Evolutionary conservation across 768 basidiomycete species (phyloP), one percentile per base, ranked within the genome.

Genomic region (Boletus rubescentipes): DNA sequence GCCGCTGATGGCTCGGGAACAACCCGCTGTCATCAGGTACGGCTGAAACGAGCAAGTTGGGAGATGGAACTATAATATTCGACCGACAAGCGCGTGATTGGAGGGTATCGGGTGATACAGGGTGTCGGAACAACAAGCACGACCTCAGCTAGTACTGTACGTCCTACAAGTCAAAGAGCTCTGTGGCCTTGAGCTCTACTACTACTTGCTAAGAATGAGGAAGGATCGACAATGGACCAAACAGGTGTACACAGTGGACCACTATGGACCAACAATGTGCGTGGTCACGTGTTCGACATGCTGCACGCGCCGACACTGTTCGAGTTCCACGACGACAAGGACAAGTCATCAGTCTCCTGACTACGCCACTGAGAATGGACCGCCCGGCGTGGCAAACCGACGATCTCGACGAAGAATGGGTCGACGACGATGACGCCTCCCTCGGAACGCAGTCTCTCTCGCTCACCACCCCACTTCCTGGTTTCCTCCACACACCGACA

Each of bases 401-500:
- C 49, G 93, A 95, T 66, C 82, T 97, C 8, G 86, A 84, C 54
- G 93, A 95, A 61, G 93, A 95, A 75, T 97, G 93, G 93, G 77
- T 90, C 54, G 91, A 93, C 38, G 73, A 79, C 38, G 72, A 74
- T 45, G 71, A 71, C 42, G 66, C 64, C 40, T 71, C 60, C 18
- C 51, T 72, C 39, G 74, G 78, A 65, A 78, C 82, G 55, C 75
- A 75, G 71, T 81, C 83, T 48, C 73, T 86, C 49, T 85, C 85
- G 38, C 74, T 85, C 60, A 85, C 84, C 42, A 72, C 75, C 44
- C 81, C 79, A 49, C 80, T 82, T n/a, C 75, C 73, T 45, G 78
- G 79, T 31, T 64, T 61, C 41, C 46, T 85, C 53, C 78, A 76
- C 49, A 80, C 81, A 42, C 77, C 76, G 2, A 41, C 47, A 49